These are phyloP conservation scores for Dactylellina drechsleri DNA, from an alignment of 2,329 filamentous ascomycete genomes.

Conservation along the genomic window DNA sequence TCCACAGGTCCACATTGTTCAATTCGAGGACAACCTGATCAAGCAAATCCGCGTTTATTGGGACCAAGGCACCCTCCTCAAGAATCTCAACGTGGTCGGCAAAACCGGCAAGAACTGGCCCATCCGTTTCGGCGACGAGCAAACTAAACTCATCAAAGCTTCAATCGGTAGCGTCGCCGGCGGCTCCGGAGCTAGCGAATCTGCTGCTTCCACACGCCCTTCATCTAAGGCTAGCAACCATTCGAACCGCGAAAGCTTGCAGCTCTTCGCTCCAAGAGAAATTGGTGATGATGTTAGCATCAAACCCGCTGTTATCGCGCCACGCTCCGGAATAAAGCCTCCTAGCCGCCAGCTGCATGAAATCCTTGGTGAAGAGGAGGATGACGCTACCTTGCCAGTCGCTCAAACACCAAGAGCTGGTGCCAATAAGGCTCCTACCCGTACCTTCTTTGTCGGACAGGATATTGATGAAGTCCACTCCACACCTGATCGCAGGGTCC, in stretches of 20 bases:
- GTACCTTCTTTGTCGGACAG: conserved; percentile 66
- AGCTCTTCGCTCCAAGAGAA: conserved; percentile 76
- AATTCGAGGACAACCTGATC: conserved; percentile 85
- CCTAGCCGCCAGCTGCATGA: conserved; percentile 75
- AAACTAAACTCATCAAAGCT: conserved; percentile 77
- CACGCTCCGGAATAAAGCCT: conserved; percentile 71
- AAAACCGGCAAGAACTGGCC: conserved; percentile 92
- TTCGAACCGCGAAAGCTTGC: conserved; percentile 76
- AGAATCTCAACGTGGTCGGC: conserved; percentile 93
- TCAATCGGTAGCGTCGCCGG: conserved; percentile 67
- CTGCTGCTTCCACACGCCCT: conserved; percentile 44
- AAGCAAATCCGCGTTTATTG: conserved; percentile 87
- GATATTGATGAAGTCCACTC: conserved; percentile 58
- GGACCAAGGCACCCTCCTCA: conserved; percentile 93
- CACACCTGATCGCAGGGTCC: conserved; percentile 62
- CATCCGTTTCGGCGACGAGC: conserved; percentile 85
- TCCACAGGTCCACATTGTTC: conserved; percentile 82
- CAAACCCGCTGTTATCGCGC: conserved; percentile 60
- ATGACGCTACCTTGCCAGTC: conserved; percentile 53
- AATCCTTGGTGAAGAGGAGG: conserved; percentile 69
- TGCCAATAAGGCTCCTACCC: conserved; percentile 62
- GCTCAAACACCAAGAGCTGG: conserved; percentile 58
- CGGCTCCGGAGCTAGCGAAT: conserved; percentile 10
- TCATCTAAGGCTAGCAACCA: conserved; percentile 62
- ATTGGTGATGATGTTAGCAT: conserved; percentile 63